phyloP scores from a whole-genome alignment of 225 moss, liverwort and hornwort species.

The Sphagnum tenellum region DNA sequence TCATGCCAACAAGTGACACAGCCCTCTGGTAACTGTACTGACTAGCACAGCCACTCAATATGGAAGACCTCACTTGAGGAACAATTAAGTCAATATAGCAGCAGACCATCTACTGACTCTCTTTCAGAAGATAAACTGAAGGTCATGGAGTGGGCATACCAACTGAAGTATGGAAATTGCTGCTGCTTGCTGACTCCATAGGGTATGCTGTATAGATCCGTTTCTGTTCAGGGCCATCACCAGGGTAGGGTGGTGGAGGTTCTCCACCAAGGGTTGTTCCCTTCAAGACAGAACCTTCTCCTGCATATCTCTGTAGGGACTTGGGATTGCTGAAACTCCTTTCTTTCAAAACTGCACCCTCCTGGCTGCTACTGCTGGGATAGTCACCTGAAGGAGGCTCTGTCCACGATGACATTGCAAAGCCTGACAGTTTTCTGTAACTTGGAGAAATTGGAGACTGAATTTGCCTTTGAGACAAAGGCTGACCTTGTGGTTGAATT shows the following conservation, averaged over 20 bases:
- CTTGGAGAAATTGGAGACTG: background rate
- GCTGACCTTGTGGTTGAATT: background rate
- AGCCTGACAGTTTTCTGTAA: constrained; percentile 3
- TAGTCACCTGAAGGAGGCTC: constrained; percentile 2
- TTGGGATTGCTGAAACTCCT: background rate
- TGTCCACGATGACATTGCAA: constrained; percentile 4
- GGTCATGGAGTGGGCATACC: constrained; percentile 7
- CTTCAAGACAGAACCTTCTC: background rate
- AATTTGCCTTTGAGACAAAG: background rate
- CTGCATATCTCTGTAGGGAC: constrained; percentile 1
- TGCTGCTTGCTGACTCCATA: background rate
- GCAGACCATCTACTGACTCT: background rate
- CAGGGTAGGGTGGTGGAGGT: background rate
- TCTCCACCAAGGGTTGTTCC: background rate
- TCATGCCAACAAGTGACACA: no score
- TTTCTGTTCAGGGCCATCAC: background rate
- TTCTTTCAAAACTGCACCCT: background rate
- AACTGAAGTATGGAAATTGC: background rate
- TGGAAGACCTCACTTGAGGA: background rate
- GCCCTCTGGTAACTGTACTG: background rate
- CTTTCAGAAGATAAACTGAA: background rate
- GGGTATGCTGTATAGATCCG: background rate
- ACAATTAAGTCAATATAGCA: no score
- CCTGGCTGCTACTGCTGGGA: background rate
- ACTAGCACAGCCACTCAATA: background rate